A percentile compares a stretch with the other conserved stretches of the same genome.
Evolutionary conservation across 164 flowering plant species (phyloP).

Genomic region (Chimonanthus praecox): DNA sequence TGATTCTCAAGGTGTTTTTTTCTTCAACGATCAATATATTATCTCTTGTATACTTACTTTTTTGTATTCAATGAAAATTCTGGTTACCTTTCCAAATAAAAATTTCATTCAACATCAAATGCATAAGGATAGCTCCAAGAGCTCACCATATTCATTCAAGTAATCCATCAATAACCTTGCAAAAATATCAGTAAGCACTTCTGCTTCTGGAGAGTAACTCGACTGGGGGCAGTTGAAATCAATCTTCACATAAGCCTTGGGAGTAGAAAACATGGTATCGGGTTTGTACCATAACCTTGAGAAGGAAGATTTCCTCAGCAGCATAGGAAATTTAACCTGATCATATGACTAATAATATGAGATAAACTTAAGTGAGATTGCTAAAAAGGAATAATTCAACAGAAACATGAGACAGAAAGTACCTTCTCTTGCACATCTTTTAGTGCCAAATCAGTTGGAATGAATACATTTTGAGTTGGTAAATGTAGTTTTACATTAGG

Average conservation of each 20-base stretch:
- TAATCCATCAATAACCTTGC: constrained; percentile 76
- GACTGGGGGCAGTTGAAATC: constrained; percentile 81
- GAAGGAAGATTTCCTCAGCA: constrained; percentile 58
- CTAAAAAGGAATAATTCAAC: neutral
- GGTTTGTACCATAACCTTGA: constrained; percentile 93
- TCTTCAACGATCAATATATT: no score
- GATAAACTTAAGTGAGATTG: neutral
- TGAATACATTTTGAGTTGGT: constrained; percentile 72
- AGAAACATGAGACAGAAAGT: neutral
- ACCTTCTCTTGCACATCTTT: constrained; percentile 56
- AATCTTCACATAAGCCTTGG: constrained; percentile 79
- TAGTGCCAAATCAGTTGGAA: constrained; percentile 79
- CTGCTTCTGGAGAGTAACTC: constrained; percentile 71
- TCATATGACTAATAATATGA: constrained; percentile 7
- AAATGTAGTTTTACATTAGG: constrained; percentile 69
- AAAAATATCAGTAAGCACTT: constrained; percentile 70
- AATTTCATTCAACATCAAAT: neutral
- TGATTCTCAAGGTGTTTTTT: no score
- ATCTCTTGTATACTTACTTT: no score
- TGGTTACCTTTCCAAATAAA: no score
- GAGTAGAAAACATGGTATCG: constrained; percentile 69
- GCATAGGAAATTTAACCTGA: constrained; percentile 59
- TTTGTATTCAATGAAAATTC: no score
- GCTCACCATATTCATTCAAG: constrained; percentile 95
- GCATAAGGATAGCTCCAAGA: neutral